These are phyloP conservation scores for Triangularia setosa DNA, from an alignment of 2,329 filamentous ascomycete genomes.

Conservation along the genomic window DNA sequence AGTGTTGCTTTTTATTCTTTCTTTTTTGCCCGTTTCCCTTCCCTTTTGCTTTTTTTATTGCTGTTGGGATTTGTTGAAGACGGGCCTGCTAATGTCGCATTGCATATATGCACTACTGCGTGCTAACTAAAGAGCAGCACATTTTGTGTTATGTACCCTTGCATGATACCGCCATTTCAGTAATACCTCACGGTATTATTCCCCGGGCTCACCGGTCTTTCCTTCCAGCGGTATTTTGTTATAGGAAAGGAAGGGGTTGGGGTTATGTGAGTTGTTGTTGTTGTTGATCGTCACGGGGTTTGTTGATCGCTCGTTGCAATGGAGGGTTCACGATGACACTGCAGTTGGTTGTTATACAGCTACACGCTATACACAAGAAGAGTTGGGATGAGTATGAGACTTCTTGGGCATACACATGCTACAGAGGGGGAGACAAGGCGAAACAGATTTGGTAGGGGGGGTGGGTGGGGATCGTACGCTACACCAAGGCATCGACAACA, in stretches of 20 bases:
- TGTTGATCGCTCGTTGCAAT: not conserved
- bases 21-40: not conserved
- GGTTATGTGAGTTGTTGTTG: too few species aligned
- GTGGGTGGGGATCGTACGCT: not conserved
- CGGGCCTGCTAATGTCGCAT: not conserved
- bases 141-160: not conserved
- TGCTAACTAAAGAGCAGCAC: not conserved
- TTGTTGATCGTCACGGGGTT: too few species aligned
- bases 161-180: not conserved
- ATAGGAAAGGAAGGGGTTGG: not conserved
- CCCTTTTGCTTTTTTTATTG: not conserved
- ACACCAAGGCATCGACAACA: not conserved
- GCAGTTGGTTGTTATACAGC: not conserved
- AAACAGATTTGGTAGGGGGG: not conserved
- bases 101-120: not conserved
- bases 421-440: not conserved
- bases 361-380: not conserved
- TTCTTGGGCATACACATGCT: not conserved
- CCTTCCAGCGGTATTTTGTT: not conserved
- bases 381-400: not conserved
- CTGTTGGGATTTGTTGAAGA: not conserved
- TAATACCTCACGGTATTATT: not conserved
- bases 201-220: not conserved
- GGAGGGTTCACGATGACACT: not conserved
- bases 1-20: not conserved